A percentile compares a stretch with the other conserved stretches of the same genome.
Conservation (phyloP, 2,329 filamentous ascomycete genomes). For the Ilyonectria destructans region DNA sequence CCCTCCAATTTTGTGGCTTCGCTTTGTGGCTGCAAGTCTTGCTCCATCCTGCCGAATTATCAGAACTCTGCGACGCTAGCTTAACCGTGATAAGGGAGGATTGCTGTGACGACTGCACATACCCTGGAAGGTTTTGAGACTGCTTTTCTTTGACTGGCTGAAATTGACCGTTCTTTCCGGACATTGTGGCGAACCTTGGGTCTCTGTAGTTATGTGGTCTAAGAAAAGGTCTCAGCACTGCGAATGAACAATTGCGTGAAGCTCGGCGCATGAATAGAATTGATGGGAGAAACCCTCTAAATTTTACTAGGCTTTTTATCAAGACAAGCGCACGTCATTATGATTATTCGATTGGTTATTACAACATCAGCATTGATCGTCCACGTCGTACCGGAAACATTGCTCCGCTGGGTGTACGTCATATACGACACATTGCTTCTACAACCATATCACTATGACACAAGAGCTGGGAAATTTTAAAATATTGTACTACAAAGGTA, state of each 20-base stretch:
- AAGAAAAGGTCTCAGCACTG: not conserved
- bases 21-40: slow-evolving; percentile 57
- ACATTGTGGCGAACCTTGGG: slow-evolving; percentile 32
- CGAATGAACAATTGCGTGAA: not conserved
- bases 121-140: slow-evolving; percentile 58
- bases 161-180: slow-evolving; percentile 52
- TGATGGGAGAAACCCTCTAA: not conserved
- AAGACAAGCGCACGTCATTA: not conserved
- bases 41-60: slow-evolving; percentile 50
- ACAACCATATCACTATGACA: slow-evolving; percentile 2
- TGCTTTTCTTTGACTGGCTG: slow-evolving; percentile 54
- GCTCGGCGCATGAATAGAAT: not conserved
- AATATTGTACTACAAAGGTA: not conserved
- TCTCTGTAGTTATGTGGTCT: not conserved
- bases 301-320: not conserved
- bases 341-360: not conserved
- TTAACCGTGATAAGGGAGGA: not conserved
- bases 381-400: slow-evolving; percentile 1
- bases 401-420: not conserved
- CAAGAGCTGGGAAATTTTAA: no score
- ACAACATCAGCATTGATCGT: not conserved
- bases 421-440: not conserved
- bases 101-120: not conserved
- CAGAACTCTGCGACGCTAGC: not conserved
- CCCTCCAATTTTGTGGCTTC: slow-evolving; percentile 60